phyloP scores from a whole-genome alignment of 768 basidiomycete species.

The Lactarius tabidus region DNA sequence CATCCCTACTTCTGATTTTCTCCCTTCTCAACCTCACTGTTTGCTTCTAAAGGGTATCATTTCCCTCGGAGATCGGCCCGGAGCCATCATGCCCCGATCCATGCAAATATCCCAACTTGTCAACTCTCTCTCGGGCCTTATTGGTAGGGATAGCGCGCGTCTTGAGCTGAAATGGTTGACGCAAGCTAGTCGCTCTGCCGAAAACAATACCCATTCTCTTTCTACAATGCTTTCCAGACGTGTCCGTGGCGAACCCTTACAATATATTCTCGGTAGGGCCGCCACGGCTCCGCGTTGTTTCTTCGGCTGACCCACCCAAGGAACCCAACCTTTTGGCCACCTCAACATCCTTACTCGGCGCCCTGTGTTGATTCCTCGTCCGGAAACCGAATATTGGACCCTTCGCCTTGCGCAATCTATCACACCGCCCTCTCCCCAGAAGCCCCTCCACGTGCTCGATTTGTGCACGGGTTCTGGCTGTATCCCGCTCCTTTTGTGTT shows the following conservation, averaged over 20 bases:
- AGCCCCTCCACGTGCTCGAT: slow-evolving; percentile 55
- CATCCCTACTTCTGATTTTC: not conserved
- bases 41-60: not conserved
- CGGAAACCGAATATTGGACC: slow-evolving; percentile 89
- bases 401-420: slow-evolving; percentile 52
- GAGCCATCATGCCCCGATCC: slow-evolving; percentile 1
- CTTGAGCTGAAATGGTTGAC: slow-evolving; percentile 50
- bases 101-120: slow-evolving; percentile 21
- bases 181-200: slow-evolving; percentile 29
- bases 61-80: slow-evolving; percentile 7
- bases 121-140: slow-evolving; percentile 32
- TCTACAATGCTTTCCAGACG: slow-evolving; percentile 55
- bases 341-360: slow-evolving; percentile 67
- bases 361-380: slow-evolving; percentile 89
- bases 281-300: slow-evolving; percentile 43
- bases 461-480: slow-evolving; percentile 93
- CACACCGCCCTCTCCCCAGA: slow-evolving; percentile 36
- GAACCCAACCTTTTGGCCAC: slow-evolving; percentile 86
- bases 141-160: slow-evolving; percentile 37
- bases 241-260: slow-evolving; percentile 70
- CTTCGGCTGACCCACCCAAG: slow-evolving; percentile 33
- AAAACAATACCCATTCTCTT: slow-evolving; percentile 15
- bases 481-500: slow-evolving; percentile 81
- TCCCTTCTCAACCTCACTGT: not conserved
- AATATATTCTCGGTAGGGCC: slow-evolving; percentile 80